Conservation (phyloP, 2,329 filamentous ascomycete species). For the Aureobasidium sp. region DNA sequence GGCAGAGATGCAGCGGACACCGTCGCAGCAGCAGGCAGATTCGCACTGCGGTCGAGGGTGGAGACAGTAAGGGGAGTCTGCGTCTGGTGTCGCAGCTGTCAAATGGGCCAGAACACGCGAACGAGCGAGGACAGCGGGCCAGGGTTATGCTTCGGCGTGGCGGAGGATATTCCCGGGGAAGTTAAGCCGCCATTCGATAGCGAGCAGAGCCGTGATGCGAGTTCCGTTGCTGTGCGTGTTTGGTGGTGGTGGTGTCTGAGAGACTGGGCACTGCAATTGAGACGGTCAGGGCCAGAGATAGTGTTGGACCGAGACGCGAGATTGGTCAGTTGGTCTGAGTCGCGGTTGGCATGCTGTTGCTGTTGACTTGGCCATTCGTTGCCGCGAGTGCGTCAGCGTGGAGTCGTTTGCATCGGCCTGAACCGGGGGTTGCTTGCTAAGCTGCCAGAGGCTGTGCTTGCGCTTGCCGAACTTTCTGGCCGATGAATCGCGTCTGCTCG, state of each 20-base stretch:
- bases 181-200: conserved; percentile 1
- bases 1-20: neutral
- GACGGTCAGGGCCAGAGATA: neutral
- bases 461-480: conserved; percentile 3
- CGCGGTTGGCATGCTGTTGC: neutral
- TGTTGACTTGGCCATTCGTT: neutral
- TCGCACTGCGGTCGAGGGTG: neutral
- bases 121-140: conserved; percentile 12
- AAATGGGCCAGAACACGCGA: conserved; percentile 8
- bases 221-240: neutral
- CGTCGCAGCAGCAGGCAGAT: conserved; percentile 6
- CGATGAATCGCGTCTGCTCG: neutral
- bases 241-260: neutral
- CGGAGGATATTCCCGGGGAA: conserved; percentile 1
- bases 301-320: neutral
- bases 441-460: neutral
- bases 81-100: neutral
- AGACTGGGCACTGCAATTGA: neutral
- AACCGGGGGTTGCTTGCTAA: neutral
- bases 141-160: conserved; percentile 14
- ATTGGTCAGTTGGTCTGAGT: neutral
- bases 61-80: neutral
- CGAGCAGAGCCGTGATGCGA: neutral
- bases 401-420: conserved; percentile 7
- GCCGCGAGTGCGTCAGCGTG: conserved; percentile 8